These are phyloP conservation scores for Cryptosporidium muris DNA, from an alignment of 169 alveolate genomes.

Conservation along the genomic window DNA sequence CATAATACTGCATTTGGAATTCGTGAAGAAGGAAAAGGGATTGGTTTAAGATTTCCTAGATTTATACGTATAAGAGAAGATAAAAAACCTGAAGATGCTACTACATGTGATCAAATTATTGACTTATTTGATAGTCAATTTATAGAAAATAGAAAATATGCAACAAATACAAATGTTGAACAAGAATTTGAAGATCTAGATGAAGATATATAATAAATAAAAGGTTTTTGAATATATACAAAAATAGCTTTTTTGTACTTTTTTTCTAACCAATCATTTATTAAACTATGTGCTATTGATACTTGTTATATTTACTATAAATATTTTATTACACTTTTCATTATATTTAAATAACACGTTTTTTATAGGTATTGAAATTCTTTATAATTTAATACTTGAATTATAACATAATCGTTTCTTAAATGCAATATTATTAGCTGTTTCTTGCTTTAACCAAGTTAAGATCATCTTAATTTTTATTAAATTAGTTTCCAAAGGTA, in stretches of 20 bases:
- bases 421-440: slow-evolving; percentile 3
- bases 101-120: slow-evolving; percentile 87
- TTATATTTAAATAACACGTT: not conserved
- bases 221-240: not conserved
- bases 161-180: not conserved
- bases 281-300: too few relatives aligned
- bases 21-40: slow-evolving; percentile 88
- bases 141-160: not conserved
- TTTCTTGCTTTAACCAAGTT: slow-evolving; percentile 28
- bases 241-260: too few relatives aligned
- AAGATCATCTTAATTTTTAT: not conserved
- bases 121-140: slow-evolving; percentile 85
- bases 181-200: not conserved
- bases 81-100: slow-evolving; percentile 93
- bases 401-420: not conserved
- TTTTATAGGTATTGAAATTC: not conserved
- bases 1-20: slow-evolving; percentile 93
- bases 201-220: not conserved
- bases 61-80: slow-evolving; percentile 95
- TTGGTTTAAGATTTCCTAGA: slow-evolving; percentile 97
- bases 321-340: too few relatives aligned
- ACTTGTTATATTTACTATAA: too few relatives aligned
- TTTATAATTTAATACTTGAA: not conserved
- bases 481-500: slow-evolving; percentile 30
- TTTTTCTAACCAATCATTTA: too few relatives aligned